These are phyloP conservation scores for Myriosclerotinia curreyana DNA, from an alignment of 2,329 filamentous ascomycete genomes.

Conservation along the genomic window DNA sequence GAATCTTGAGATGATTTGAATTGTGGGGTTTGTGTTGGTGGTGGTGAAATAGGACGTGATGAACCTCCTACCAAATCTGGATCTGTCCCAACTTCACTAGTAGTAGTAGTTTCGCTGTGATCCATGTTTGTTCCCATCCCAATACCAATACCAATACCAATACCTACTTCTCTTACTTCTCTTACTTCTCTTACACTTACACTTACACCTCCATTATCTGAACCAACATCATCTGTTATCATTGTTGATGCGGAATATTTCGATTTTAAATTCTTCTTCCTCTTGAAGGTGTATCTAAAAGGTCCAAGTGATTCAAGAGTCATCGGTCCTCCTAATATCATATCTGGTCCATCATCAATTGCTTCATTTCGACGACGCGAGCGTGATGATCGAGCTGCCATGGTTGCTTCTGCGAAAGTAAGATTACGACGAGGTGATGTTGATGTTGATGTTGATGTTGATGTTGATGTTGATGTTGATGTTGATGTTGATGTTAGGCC, in stretches of 20 bases:
- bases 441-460: neutral
- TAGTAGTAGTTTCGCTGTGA: conserved; percentile 12
- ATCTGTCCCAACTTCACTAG: conserved; percentile 13
- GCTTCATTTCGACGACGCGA: conserved; percentile 15
- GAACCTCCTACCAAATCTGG: conserved; percentile 21
- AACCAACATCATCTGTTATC: neutral
- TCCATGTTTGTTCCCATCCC: neutral
- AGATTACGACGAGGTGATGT: neutral
- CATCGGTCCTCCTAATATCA: conserved; percentile 21
- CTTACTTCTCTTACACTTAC: neutral
- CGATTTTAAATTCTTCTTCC: conserved; percentile 21
- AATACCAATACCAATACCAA: neutral
- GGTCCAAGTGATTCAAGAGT: conserved; percentile 24
- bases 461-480: neutral
- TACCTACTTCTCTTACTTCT: neutral
- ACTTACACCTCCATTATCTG: neutral
- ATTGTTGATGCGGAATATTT: conserved; percentile 10
- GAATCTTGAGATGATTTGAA: neutral
- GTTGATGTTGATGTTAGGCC: neutral
- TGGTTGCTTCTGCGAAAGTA: conserved; percentile 24
- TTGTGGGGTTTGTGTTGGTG: conserved; percentile 6
- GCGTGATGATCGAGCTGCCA: conserved; percentile 21
- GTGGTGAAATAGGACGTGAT: conserved; percentile 7
- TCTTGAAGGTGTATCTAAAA: conserved; percentile 26
- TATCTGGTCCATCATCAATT: conserved; percentile 14